phyloP scores from a whole-genome alignment of 495 filamentous ascomycete species.

The Articulospora tetracladia region DNA sequence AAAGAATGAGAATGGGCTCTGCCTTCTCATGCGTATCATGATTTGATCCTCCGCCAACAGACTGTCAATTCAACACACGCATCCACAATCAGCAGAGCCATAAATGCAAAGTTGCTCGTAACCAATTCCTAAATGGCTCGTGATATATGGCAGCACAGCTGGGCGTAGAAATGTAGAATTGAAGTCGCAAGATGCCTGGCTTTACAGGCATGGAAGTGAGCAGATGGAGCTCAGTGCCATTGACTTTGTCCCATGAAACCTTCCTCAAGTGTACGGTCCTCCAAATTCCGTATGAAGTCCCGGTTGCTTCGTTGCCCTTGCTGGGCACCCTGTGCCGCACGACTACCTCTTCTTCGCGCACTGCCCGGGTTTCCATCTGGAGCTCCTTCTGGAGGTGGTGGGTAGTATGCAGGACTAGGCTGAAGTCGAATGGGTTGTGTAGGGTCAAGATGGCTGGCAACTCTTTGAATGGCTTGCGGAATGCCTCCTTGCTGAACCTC shows the following conservation, averaged over 20 bases:
- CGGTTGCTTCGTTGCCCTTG: slow-evolving; percentile 56
- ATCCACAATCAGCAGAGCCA: not conserved
- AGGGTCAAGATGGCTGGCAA: slow-evolving; percentile 96
- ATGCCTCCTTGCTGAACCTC: slow-evolving; percentile 90
- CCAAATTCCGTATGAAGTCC: slow-evolving; percentile 89
- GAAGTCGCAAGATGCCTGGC: slow-evolving; percentile 10
- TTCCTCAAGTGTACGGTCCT: slow-evolving; percentile 91
- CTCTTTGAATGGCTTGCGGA: slow-evolving; percentile 86
- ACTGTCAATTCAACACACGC: not conserved
- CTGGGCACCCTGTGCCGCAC: slow-evolving; percentile 56
- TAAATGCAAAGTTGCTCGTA: not conserved
- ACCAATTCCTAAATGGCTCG: not conserved
- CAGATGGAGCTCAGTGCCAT: slow-evolving; percentile 43
- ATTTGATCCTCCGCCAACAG: not conserved
- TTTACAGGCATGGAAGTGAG: slow-evolving; percentile 7
- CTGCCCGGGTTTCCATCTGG: slow-evolving; percentile 57
- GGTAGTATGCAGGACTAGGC: slow-evolving; percentile 96
- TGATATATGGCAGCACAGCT: not conserved
- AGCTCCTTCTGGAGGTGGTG: slow-evolving; percentile 82
- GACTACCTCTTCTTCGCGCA: slow-evolving; percentile 72
- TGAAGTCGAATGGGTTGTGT: slow-evolving; percentile 91
- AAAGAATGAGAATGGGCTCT: too few species aligned
- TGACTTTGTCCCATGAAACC: slow-evolving; percentile 56
- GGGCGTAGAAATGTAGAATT: slow-evolving; percentile 8
- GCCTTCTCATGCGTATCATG: not conserved